A percentile compares a stretch with the other conserved stretches of the same genome.
Evolutionary conservation across 2,329 filamentous ascomycete species (phyloP).

Genomic region (Aspergillus fumigatiaffinis): DNA sequence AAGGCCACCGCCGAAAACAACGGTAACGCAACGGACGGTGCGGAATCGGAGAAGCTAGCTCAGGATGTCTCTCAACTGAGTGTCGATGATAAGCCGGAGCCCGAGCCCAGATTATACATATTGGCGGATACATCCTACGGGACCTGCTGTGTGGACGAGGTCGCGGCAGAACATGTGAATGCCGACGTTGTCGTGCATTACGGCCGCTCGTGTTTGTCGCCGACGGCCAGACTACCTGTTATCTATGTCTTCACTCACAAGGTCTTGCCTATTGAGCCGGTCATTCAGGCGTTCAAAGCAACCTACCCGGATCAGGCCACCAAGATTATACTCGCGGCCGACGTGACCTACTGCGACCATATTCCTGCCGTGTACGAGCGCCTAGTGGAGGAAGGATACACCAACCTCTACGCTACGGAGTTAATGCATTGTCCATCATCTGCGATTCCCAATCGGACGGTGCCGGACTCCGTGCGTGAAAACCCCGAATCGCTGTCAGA

Average conservation of each 20-base stretch:
- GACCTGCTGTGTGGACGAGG: constrained; percentile 93
- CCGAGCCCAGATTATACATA: constrained; percentile 63
- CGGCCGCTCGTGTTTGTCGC: constrained; percentile 85
- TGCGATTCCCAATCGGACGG: constrained; percentile 75
- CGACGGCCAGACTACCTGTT: constrained; percentile 80
- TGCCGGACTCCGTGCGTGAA: constrained; percentile 51
- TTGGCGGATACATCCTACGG: constrained; percentile 95
- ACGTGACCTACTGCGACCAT: constrained; percentile 80
- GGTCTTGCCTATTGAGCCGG: constrained; percentile 58
- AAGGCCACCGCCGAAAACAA: constrained; percentile 10
- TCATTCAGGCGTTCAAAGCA: constrained; percentile 59
- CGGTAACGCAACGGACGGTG: constrained; percentile 11
- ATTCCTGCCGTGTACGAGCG: constrained; percentile 54
- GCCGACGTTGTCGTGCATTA: constrained; percentile 94
- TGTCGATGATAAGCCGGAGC: constrained; percentile 18
- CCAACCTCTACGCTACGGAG: constrained; percentile 62
- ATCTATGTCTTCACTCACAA: constrained; percentile 85
- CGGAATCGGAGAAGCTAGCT: constrained; percentile 14
- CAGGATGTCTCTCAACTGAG: constrained; percentile 26
- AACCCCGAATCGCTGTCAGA: constrained; percentile 52
- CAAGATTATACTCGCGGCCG: constrained; percentile 78
- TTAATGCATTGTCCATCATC: constrained; percentile 76
- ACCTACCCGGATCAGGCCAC: constrained; percentile 63
- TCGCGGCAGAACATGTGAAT: constrained; percentile 88
- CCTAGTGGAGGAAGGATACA: constrained; percentile 65